These are phyloP conservation scores for Cyanidioschyzon merolae DNA, from an alignment of 23 red algal species.

Conservation along the genomic window DNA sequence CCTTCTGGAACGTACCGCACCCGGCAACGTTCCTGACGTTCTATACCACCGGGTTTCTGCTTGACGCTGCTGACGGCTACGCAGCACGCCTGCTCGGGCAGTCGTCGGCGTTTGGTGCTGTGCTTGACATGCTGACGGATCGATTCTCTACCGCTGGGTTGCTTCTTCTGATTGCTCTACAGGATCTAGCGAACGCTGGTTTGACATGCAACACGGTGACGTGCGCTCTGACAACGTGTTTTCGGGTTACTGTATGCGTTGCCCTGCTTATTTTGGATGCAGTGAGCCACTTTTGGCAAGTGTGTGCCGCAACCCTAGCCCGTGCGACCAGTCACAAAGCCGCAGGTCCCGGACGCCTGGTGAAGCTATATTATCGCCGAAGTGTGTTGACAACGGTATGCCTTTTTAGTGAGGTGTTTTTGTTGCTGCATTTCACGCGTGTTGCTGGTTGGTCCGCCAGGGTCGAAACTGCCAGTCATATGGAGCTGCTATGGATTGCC, in stretches of 20 bases:
- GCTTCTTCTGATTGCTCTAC: slow-evolving; percentile 29
- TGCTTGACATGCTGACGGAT: slow-evolving; percentile 87
- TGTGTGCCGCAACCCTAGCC: slow-evolving; percentile 42
- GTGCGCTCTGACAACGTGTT: slow-evolving; percentile 12
- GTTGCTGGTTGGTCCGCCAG: neutral
- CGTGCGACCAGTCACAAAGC: slow-evolving; percentile 51
- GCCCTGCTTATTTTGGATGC: slow-evolving; percentile 58
- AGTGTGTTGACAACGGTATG: slow-evolving; percentile 60
- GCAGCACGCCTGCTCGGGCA: slow-evolving; percentile 59
- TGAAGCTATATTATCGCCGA: slow-evolving; percentile 70
- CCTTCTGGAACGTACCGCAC: slow-evolving; percentile 36
- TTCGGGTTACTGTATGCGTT: slow-evolving; percentile 29
- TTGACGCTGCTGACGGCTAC: slow-evolving; percentile 84
- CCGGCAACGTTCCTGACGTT: slow-evolving; percentile 31
- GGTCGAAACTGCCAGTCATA: neutral
- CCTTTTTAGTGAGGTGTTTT: slow-evolving; percentile 68
- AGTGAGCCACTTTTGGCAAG: slow-evolving; percentile 69
- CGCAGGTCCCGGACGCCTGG: slow-evolving; percentile 27
- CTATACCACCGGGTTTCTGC: slow-evolving; percentile 54
- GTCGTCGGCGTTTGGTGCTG: slow-evolving; percentile 49
- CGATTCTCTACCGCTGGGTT: slow-evolving; percentile 51
- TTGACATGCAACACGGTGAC: neutral
- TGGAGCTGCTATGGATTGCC: neutral
- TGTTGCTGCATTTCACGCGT: slow-evolving; percentile 51
- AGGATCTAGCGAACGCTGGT: neutral